Conservation (phyloP, 306 rosid genomes). For the Cucumis hystrix region DNA sequence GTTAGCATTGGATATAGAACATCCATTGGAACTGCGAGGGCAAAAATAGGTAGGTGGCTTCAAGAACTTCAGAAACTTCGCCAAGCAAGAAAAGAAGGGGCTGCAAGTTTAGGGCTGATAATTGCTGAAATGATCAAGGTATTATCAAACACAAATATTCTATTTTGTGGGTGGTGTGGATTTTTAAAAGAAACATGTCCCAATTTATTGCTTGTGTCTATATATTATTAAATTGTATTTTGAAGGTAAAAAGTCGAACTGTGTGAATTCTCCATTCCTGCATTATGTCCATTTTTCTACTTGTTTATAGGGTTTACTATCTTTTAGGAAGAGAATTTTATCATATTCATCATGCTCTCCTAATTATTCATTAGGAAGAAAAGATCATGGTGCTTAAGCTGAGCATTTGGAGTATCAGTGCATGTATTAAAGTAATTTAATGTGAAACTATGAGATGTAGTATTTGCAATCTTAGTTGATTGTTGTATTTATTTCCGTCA, state of each 20-base stretch:
- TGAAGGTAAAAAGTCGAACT: background rate
- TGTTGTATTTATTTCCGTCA: background rate
- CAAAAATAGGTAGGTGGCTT: slow-evolving; percentile 91
- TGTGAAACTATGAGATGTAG: background rate
- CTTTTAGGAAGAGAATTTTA: background rate
- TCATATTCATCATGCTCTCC: background rate
- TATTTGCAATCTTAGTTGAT: background rate
- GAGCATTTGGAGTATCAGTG: background rate
- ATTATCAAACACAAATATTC: slow-evolving; percentile 4
- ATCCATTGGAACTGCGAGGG: slow-evolving; percentile 79
- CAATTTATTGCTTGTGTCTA: background rate
- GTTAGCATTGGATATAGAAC: slow-evolving; percentile 86
- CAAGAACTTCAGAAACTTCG: slow-evolving; percentile 96
- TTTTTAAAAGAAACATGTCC: background rate
- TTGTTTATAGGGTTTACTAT: background rate
- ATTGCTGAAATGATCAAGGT: slow-evolving; percentile 94
- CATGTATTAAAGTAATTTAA: background rate
- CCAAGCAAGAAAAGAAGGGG: slow-evolving; percentile 99
- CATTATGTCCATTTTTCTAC: background rate
- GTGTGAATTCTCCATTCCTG: background rate
- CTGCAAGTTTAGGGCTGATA: slow-evolving; percentile 78
- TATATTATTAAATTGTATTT: background rate
- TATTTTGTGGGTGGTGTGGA: background rate
- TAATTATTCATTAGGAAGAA: background rate
- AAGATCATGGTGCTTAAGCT: background rate